A percentile compares a stretch with the other conserved stretches of the same genome.
Conservation (phyloP, 1,284 basidiomycete species). For the Puccinia triticina region DNA sequence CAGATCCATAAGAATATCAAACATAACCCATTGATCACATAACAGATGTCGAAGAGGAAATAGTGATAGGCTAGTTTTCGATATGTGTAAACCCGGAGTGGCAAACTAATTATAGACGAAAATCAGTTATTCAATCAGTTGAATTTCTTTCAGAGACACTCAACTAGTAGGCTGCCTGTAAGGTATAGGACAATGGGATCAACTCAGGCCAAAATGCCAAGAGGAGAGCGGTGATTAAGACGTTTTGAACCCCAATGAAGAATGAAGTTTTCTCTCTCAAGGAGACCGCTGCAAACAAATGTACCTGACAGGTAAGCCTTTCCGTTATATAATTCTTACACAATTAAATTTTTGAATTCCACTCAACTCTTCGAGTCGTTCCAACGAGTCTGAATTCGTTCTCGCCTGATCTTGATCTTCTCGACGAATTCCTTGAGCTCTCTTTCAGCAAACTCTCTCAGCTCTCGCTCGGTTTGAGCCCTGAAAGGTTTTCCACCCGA, state of each 20-base stretch:
- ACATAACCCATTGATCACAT: constrained; percentile 57
- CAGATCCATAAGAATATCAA: constrained; percentile 58
- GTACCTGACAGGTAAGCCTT: not conserved
- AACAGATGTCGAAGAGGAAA: constrained; percentile 58
- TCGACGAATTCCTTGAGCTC: constrained; percentile 55
- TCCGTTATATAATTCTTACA: not conserved
- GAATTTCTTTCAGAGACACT: constrained; percentile 3
- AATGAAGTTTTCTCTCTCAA: constrained; percentile 56
- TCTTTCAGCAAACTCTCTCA: constrained; percentile 55
- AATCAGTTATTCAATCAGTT: not conserved
- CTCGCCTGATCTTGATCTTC: constrained; percentile 53
- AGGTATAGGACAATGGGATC: constrained; percentile 57
- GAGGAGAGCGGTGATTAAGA: constrained; percentile 56
- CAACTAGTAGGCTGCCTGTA: constrained; percentile 55
- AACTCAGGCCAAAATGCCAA: constrained; percentile 56
- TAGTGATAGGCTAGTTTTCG: constrained; percentile 57
- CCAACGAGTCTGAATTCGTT: constrained; percentile 56
- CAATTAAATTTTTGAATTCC: constrained; percentile 20
- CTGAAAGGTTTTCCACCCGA: not conserved
- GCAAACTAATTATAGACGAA: constrained; percentile 52
- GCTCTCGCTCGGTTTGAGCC: constrained; percentile 45
- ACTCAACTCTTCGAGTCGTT: constrained; percentile 56
- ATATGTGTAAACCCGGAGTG: constrained; percentile 57
- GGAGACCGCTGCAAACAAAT: constrained; percentile 28
- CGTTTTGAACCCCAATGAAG: constrained; percentile 58